Percentiles rank a stretch among this genome's conserved stretches.
Evolutionary conservation across 106 monocot genomes (phyloP).

Genomic region (Posidonia australis): DNA sequence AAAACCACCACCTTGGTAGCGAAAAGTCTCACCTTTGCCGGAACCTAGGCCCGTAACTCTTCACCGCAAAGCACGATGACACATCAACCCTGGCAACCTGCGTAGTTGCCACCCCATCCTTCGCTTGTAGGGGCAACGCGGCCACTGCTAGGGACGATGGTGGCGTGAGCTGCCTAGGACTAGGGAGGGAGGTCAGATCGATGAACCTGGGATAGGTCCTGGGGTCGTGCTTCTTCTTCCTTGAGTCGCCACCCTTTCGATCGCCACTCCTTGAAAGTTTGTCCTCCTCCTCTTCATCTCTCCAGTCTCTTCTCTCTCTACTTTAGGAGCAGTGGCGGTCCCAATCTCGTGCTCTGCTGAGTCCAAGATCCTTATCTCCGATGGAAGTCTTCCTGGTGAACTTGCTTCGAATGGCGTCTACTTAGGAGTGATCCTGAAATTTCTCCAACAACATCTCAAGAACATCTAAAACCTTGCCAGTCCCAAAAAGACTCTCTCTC

Average conservation of each 20-base stretch:
- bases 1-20: constrained; percentile 14
- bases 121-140: neutral
- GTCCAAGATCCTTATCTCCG: too few relatives aligned
- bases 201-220: constrained; percentile 9
- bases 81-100: neutral
- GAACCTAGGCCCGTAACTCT: constrained; percentile 13
- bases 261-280: too few relatives aligned
- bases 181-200: neutral
- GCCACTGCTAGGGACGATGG: neutral
- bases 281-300: neutral
- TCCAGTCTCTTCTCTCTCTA: neutral
- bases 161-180: constrained; percentile 1
- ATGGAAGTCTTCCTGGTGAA: constrained; percentile 23
- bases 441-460: neutral
- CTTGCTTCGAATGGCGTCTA: constrained; percentile 43
- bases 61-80: constrained; percentile 11
- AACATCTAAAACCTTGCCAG: neutral
- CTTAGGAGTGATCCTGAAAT: constrained; percentile 11
- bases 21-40: constrained; percentile 11
- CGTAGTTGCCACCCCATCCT: neutral
- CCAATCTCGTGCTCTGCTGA: too few relatives aligned
- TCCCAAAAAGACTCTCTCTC: too few relatives aligned
- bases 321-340: neutral
- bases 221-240: too few relatives aligned
- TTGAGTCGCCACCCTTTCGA: too few relatives aligned